phyloP scores from a whole-genome alignment of 2,329 filamentous ascomycete genomes.

The Fusarium sacchari region DNA sequence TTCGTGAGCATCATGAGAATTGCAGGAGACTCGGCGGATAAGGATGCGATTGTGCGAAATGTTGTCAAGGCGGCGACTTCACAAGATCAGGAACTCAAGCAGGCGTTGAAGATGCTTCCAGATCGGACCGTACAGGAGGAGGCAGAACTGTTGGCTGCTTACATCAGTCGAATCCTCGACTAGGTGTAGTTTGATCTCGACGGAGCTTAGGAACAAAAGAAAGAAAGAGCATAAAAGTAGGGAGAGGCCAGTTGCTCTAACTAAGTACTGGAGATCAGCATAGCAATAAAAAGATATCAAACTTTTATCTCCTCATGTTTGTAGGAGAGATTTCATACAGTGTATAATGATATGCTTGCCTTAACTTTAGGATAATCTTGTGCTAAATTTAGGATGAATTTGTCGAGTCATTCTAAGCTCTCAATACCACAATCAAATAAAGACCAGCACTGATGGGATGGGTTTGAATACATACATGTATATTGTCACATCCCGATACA shows the following conservation, averaged over 20 bases:
- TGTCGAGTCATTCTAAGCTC: background rate
- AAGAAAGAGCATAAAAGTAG: background rate
- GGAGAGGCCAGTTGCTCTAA: background rate
- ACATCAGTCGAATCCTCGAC: slow-evolving; percentile 54
- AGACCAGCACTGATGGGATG: background rate
- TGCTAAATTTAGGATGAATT: background rate
- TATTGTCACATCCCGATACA: slow-evolving; percentile 36
- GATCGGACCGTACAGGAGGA: slow-evolving; percentile 63
- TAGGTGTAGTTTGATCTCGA: background rate
- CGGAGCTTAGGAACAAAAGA: background rate
- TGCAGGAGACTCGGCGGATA: slow-evolving; percentile 49
- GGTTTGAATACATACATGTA: slow-evolving; percentile 15
- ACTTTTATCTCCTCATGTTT: background rate
- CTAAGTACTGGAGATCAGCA: background rate
- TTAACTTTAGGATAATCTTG: background rate
- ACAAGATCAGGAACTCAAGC: slow-evolving; percentile 52
- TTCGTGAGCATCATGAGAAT: slow-evolving; percentile 60
- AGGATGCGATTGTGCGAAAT: slow-evolving; percentile 50
- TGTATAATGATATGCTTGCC: background rate
- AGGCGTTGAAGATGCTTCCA: slow-evolving; percentile 55
- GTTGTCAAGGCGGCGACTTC: slow-evolving; percentile 55
- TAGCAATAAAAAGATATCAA: background rate
- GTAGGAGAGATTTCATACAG: background rate
- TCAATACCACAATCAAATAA: background rate
- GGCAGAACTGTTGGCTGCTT: slow-evolving; percentile 57